Base-by-base conservation (phyloP, 2,329 filamentous ascomycete genomes). In the Onygenales sp. region DNA sequence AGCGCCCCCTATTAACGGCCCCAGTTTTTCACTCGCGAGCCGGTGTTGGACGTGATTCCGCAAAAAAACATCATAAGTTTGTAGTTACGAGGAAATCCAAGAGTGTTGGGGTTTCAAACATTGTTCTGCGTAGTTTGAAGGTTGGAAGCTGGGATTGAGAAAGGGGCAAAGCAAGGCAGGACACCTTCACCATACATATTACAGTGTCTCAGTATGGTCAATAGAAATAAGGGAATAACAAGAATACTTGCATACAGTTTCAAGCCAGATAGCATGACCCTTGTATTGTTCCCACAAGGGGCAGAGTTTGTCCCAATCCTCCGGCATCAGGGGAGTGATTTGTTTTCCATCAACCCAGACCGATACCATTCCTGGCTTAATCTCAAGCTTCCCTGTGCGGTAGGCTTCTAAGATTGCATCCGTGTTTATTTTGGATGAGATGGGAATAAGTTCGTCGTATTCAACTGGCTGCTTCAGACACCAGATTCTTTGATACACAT, bases 141-240 rank as follows among this genome's bases (percentile, higher is more conserved):
- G 17, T 17, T 17, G 17, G 17, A 17, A 17, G 17, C 17, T 17
- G 17, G 17, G 17, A 17, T 17, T 17, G 17, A 17, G 17, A 17
- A 17, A 17, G 17, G 17, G 17, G 17, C 17, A 17, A 27, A 27
- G 21, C 21, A 27, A 27, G 21, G 21, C 5, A 27, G 45, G 75
- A 82, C 50, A 75, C 75, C 0, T 80, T 75, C 50, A 69, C 75
- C 10, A 73, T 81, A 1, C 54, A 64, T 3, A 71, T 69, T 65
- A 66, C 63, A 9, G 61, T 68, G 69, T 78, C 62, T 17, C 67
- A 67, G 51, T 67, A 66, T 4, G 64, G 60, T 2, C 66, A 44
- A 67, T 59, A 17, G 17, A 17, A 14, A 55, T 62, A 50, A 45
- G 66, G 44, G 63, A 66, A 44, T 65, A 66, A 52, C 66, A 63